phyloP scores from a whole-genome alignment of 2,329 filamentous ascomycete species.

The Pseudodiploospora longispora region DNA sequence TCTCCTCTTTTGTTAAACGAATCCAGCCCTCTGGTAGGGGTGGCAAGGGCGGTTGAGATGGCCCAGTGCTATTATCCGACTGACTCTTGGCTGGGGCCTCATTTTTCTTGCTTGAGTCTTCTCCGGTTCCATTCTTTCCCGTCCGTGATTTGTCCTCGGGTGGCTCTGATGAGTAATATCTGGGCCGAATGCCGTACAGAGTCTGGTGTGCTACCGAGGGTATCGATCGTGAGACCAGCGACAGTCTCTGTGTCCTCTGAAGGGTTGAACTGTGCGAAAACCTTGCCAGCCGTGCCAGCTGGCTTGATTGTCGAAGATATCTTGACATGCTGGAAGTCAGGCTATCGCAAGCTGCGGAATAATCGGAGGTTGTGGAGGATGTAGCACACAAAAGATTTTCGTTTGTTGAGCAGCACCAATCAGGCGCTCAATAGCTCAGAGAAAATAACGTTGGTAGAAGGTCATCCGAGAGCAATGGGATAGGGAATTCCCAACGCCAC shows the following conservation, averaged over 20 bases:
- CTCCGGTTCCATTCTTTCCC: slow-evolving; percentile 10
- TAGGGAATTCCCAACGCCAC: slow-evolving; percentile 8
- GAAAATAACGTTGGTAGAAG: not conserved
- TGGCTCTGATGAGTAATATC: slow-evolving; percentile 30
- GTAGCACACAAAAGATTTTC: too few relatives aligned
- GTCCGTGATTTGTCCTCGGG: slow-evolving; percentile 26
- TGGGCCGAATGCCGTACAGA: slow-evolving; percentile 26
- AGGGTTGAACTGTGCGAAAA: slow-evolving; percentile 45
- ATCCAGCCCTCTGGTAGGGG: slow-evolving; percentile 41
- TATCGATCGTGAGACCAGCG: slow-evolving; percentile 22
- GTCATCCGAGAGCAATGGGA: slow-evolving; percentile 4
- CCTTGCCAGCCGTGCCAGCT: slow-evolving; percentile 55
- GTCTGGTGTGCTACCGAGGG: slow-evolving; percentile 26
- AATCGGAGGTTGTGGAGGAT: slow-evolving; percentile 19
- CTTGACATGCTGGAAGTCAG: slow-evolving; percentile 49
- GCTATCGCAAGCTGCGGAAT: slow-evolving; percentile 25
- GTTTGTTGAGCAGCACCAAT: slow-evolving; percentile 22
- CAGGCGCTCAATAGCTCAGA: slow-evolving; percentile 10
- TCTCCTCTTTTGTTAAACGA: slow-evolving; percentile 35
- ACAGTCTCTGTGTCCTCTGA: slow-evolving; percentile 34
- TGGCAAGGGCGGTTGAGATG: slow-evolving; percentile 17
- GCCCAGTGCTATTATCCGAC: slow-evolving; percentile 13
- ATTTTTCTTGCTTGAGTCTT: slow-evolving; percentile 15
- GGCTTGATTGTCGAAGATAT: slow-evolving; percentile 57
- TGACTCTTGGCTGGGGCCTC: slow-evolving; percentile 12